phyloP scores from a whole-genome alignment of 768 basidiomycete species.

The Gymnopilus dilepis region DNA sequence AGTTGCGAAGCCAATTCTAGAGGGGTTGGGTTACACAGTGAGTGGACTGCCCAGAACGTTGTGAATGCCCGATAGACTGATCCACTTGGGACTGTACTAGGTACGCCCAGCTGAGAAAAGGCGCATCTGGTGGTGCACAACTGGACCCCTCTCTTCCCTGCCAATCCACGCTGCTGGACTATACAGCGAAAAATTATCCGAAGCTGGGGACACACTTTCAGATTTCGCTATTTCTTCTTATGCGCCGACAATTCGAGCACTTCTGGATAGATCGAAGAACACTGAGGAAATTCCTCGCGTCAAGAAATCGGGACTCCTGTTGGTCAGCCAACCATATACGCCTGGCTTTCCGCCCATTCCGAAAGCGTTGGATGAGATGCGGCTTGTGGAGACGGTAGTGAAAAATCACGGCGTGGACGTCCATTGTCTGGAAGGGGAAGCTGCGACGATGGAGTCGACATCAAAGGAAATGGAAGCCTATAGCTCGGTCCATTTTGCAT shows the following conservation, averaged over 20 bases:
- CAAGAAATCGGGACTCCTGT: background rate
- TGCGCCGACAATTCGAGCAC: constrained; percentile 16
- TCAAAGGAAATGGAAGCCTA: background rate
- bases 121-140: constrained; percentile 24
- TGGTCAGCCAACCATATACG: constrained; percentile 18
- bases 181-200: background rate
- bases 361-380: constrained; percentile 14
- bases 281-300: background rate
- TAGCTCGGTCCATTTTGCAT: constrained; percentile 12
- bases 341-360: constrained; percentile 11
- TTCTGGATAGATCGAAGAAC: constrained; percentile 1
- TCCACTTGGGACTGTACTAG: background rate
- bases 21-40: background rate
- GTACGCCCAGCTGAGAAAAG: background rate
- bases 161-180: constrained; percentile 21
- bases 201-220: background rate
- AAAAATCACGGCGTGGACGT: background rate
- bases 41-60: background rate
- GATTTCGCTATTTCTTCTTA: constrained; percentile 22
- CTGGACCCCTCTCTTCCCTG: constrained; percentile 17
- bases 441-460: background rate
- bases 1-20: background rate
- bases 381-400: constrained; percentile 2
- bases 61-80: background rate
- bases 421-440: background rate